phyloP scores from a whole-genome alignment of 106 monocot genomes.

The Allium fistulosum region DNA sequence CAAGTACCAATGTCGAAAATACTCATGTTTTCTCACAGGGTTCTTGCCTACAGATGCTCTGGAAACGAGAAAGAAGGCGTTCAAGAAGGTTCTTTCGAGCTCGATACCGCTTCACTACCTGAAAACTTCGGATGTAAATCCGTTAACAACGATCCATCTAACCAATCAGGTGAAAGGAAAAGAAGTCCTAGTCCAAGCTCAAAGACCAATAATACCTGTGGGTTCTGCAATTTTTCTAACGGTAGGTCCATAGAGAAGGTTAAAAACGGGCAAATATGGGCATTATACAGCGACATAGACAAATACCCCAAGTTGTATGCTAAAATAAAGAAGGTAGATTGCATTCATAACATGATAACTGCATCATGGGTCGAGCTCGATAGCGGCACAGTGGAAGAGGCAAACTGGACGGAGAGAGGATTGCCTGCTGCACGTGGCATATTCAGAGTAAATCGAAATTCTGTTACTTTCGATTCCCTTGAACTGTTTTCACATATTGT shows the following conservation, averaged over 20 bases:
- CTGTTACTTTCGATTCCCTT: background rate
- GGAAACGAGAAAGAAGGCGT: conserved; percentile 5
- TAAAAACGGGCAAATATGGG: conserved; percentile 69
- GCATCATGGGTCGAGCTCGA: conserved; percentile 18
- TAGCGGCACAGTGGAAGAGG: conserved; percentile 18
- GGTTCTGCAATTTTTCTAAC: conserved; percentile 52
- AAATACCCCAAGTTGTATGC: conserved; percentile 69
- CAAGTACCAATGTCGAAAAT: conserved; percentile 27
- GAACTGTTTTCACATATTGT: conserved; percentile 45
- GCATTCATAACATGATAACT: background rate
- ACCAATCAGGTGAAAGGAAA: background rate
- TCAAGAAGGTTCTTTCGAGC: conserved; percentile 11
- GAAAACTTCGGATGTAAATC: conserved; percentile 7
- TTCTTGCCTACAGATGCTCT: conserved; percentile 23
- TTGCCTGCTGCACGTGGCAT: conserved; percentile 37
- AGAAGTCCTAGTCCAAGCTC: background rate
- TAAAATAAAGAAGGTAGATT: conserved; percentile 34
- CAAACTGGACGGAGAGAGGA: conserved; percentile 1
- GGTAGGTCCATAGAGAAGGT: conserved; percentile 35
- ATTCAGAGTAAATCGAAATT: conserved; percentile 18
- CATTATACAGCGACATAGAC: conserved; percentile 67
- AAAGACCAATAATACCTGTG: conserved; percentile 16
- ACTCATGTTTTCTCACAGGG: conserved; percentile 32
- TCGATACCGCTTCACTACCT: conserved; percentile 17
- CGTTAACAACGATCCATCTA: conserved; percentile 30